Evolutionary conservation across 2,329 filamentous ascomycete genomes (phyloP), one percentile per base, ranked within the genome.

Genomic region (Hymenoscyphus scutula): DNA sequence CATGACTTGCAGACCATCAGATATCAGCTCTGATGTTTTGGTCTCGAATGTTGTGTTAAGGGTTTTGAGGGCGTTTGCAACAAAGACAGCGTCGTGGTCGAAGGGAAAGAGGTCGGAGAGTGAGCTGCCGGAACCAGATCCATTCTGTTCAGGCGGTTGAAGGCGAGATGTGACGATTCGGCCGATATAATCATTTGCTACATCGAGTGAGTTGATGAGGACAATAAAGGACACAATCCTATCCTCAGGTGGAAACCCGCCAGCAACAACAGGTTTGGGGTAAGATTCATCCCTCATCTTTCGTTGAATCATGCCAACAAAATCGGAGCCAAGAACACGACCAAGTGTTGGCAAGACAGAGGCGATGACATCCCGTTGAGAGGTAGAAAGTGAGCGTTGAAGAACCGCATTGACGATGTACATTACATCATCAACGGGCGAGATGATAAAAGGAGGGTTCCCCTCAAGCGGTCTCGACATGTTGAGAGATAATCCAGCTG

Each of bases 211-310:
- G 81, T 99, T 99, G 76, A 97, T 92, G 55, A 97, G 83, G 25
- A 98, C 89, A 17, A 97, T 86, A 75, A 99, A 99, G 3, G 90
- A 83, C 58, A 98, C 85, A 67, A 97, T 90, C 69, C 89, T 91
- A 70, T 92, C 88, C 75, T 99, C 95, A 0, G 93, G 91, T 0
- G 94, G 94, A 53, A 93, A 82, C 0, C 87, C 89, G 45, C 92
- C 92, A 74, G 92, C 88, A 0, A 93, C 84, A 0, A 86, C 79
- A 1, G 91, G 82, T 71, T 89, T 91, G 0, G 94, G 95, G 73
- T 97, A 98, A 65, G 89, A 90, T 76, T 99, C 95, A 74, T 98
- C 92, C 53, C 92, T 87, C 95, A 99, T 98, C 77, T 96, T 97
- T 63, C 94, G 89, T 75, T 98, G 94, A 45, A 97, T 88, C 92